Percentiles rank a stretch among this genome's conserved stretches.
These are phyloP conservation scores for Fragaria vesca DNA, from an alignment of 306 rosid species.

Conservation along the genomic window DNA sequence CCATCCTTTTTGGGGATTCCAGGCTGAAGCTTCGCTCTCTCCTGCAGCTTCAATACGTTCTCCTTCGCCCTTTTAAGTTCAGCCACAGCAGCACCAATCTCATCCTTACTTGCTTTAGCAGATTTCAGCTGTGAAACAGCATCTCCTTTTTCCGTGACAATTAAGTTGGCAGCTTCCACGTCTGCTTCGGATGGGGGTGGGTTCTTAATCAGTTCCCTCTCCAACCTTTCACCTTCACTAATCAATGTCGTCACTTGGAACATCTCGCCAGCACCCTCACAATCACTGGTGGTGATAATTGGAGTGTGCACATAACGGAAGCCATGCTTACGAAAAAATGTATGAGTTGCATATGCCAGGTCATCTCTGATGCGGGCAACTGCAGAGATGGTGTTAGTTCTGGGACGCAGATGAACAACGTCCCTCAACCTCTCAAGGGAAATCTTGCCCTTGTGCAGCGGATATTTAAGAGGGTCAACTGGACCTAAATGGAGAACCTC, in stretches of 20 bases:
- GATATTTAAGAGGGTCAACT: constrained; percentile 86
- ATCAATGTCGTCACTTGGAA: constrained; percentile 94
- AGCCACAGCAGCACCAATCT: constrained; percentile 57
- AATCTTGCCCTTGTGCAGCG: constrained; percentile 76
- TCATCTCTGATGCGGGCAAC: constrained; percentile 84
- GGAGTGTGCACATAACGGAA: constrained; percentile 93
- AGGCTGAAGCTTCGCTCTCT: constrained; percentile 80
- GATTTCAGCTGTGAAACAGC: constrained; percentile 67
- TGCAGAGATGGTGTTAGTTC: constrained; percentile 90
- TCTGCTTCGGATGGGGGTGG: constrained; percentile 84
- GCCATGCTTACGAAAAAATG: constrained; percentile 71
- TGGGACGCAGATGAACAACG: constrained; percentile 78
- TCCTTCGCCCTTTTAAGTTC: constrained; percentile 79
- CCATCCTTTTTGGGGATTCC: constrained; percentile 89
- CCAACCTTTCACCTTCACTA: constrained; percentile 78
- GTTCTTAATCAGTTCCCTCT: constrained; percentile 68
- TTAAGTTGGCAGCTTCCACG: constrained; percentile 59
- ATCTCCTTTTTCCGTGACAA: constrained; percentile 70
- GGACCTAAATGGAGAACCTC: constrained; percentile 75
- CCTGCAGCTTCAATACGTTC: constrained; percentile 52
- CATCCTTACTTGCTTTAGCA: constrained; percentile 62
- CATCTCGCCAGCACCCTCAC: constrained; percentile 99
- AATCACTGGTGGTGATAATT: constrained; percentile 90
- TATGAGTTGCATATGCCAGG: constrained; percentile 84
- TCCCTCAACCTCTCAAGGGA: constrained; percentile 80